A percentile compares a stretch with the other conserved stretches of the same genome.
Evolutionary conservation across 2,329 filamentous ascomycete species (phyloP).

Genomic region (Aureobasidium namibiae): DNA sequence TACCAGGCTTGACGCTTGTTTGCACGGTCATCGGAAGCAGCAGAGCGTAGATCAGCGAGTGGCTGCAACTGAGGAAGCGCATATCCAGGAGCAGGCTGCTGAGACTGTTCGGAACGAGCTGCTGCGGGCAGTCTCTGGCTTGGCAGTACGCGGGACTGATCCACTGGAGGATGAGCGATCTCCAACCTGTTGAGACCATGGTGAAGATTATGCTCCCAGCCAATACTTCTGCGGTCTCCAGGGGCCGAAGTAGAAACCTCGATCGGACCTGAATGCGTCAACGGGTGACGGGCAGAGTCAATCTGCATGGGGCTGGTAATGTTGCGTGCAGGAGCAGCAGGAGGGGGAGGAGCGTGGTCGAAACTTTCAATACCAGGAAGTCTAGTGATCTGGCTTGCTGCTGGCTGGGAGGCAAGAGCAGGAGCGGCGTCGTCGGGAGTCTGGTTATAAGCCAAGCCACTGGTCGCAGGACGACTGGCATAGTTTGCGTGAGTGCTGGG

Average conservation of each 20-base stretch:
- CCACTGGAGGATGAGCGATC: conserved; percentile 37
- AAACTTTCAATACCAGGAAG: conserved; percentile 91
- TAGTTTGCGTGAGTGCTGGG: conserved; percentile 61
- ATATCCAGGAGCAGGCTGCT: conserved; percentile 30
- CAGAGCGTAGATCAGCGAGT: background rate
- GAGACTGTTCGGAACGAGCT: conserved; percentile 25
- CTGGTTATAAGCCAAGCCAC: conserved; percentile 66
- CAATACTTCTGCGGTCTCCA: conserved; percentile 46
- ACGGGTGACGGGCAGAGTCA: conserved; percentile 44
- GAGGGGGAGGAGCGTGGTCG: conserved; percentile 61
- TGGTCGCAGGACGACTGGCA: conserved; percentile 55
- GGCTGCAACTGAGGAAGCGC: conserved; percentile 25
- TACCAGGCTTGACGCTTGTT: conserved; percentile 67
- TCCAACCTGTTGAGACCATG: conserved; percentile 59
- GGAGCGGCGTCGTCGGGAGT: conserved; percentile 57
- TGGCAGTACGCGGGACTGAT: background rate
- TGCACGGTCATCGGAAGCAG: conserved; percentile 34
- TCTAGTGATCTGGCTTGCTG: conserved; percentile 54
- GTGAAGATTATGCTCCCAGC: conserved; percentile 60
- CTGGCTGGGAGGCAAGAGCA: conserved; percentile 45
- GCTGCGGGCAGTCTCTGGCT: conserved; percentile 15
- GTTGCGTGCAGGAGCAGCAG: conserved; percentile 52
- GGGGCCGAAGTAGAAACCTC: conserved; percentile 16
- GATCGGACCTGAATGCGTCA: conserved; percentile 28
- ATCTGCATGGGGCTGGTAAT: conserved; percentile 70